These are phyloP conservation scores for Scleroderma bovista DNA, from an alignment of 768 basidiomycete genomes.

Conservation along the genomic window DNA sequence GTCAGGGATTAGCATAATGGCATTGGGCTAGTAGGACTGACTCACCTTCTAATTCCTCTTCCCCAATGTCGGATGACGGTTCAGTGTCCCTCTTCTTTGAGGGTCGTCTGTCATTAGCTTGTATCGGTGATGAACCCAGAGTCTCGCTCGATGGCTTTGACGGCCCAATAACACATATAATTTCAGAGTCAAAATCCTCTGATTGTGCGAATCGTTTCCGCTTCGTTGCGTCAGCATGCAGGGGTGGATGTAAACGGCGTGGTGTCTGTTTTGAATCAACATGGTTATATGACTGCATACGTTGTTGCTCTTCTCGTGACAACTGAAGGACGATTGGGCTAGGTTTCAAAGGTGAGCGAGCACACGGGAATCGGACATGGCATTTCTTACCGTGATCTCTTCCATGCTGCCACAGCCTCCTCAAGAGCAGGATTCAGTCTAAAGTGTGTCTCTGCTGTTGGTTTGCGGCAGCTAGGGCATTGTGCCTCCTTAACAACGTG, in stretches of 20 bases:
- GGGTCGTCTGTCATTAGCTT: slow-evolving; percentile 14
- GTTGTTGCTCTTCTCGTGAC: slow-evolving; percentile 29
- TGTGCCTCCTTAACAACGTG: slow-evolving; percentile 53
- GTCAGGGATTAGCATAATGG: slow-evolving; percentile 1
- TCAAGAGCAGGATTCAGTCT: slow-evolving; percentile 67
- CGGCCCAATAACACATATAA: slow-evolving; percentile 26
- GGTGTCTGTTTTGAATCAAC: slow-evolving; percentile 14
- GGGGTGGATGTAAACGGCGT: slow-evolving; percentile 10
- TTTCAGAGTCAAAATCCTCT: slow-evolving; percentile 21
- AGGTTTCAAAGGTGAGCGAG: not conserved
- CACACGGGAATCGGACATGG: not conserved
- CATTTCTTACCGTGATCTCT: slow-evolving; percentile 51
- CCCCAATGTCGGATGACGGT: slow-evolving; percentile 27
- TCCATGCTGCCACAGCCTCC: slow-evolving; percentile 68
- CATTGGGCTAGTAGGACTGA: not conserved
- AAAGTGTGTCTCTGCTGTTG: slow-evolving; percentile 54
- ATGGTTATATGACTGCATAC: too few relatives aligned
- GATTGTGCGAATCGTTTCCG: slow-evolving; percentile 25
- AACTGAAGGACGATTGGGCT: slow-evolving; percentile 43
- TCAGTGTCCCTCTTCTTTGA: slow-evolving; percentile 12
- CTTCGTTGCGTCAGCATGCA: slow-evolving; percentile 27
- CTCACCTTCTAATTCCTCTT: slow-evolving; percentile 26
- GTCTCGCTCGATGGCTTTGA: slow-evolving; percentile 24
- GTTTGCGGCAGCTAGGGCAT: slow-evolving; percentile 68
- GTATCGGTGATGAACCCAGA: slow-evolving; percentile 18